Evolutionary conservation across 345 rosid species (phyloP).

Genomic region (Turnera subulata): DNA sequence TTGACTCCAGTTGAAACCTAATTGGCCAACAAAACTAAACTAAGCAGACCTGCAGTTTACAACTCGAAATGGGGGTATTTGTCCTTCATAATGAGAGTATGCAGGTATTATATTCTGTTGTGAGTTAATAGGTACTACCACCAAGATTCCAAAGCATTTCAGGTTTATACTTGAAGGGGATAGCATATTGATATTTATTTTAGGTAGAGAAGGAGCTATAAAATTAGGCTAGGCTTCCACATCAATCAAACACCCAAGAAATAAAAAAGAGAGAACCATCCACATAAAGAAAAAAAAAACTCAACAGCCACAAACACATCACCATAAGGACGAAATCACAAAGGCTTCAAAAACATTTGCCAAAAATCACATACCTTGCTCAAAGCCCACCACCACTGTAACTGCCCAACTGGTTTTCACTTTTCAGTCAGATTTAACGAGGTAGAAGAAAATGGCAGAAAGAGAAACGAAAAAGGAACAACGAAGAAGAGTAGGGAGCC

Average conservation of each 20-base stretch:
- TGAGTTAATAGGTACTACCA: no score
- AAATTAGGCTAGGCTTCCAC: conserved; percentile 10
- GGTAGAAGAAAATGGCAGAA: neutral
- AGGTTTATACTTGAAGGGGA: no score
- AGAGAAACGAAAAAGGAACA: neutral
- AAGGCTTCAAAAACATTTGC: neutral
- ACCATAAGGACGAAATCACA: neutral
- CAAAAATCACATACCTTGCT: no score
- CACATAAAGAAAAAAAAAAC: conserved; percentile 1
- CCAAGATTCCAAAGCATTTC: no score
- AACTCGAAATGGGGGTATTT: no score
- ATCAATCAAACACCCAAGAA: conserved; percentile 14
- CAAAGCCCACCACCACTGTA: neutral
- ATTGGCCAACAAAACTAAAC: no score
- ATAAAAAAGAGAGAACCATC: conserved; percentile 3
- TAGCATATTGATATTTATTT: no score
- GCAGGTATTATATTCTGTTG: no score
- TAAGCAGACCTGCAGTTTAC: no score
- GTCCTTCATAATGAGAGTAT: no score
- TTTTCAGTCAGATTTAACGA: neutral
- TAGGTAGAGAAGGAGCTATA: conserved; percentile 6
- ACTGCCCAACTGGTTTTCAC: neutral
- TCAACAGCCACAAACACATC: conserved; percentile 16
- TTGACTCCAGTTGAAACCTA: no score
- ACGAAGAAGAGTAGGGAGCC: no score